phyloP scores from a whole-genome alignment of 1,139 yeast species.

The Suhomyces wounanorum region DNA sequence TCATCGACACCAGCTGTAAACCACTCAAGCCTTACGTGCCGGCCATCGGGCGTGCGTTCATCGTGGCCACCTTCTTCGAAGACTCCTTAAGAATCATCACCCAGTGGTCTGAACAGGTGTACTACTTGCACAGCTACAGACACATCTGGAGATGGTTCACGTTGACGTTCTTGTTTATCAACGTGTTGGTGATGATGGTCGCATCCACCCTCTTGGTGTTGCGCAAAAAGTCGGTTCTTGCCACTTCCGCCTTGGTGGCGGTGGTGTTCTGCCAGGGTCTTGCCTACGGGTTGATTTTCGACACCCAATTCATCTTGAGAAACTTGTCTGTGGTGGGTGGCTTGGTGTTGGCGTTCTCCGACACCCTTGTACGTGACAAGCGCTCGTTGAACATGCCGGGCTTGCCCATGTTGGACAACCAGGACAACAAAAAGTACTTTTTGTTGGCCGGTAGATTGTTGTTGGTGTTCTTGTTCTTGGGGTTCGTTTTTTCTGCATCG shows the following conservation, averaged over 20 bases:
- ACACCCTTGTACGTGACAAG: conserved; percentile 81
- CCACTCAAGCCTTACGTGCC: conserved; percentile 77
- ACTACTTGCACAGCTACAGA: conserved; percentile 78
- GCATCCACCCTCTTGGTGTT: conserved; percentile 76
- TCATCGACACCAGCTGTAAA: conserved; percentile 47
- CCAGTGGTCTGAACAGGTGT: conserved; percentile 92
- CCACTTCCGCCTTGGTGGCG: conserved; percentile 68
- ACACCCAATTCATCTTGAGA: conserved; percentile 78
- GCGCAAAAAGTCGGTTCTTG: conserved; percentile 68
- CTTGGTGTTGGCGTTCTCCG: conserved; percentile 82
- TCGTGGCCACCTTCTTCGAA: conserved; percentile 93
- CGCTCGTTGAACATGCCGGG: conserved; percentile 81
- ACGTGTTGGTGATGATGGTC: conserved; percentile 68
- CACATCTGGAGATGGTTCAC: conserved; percentile 80
- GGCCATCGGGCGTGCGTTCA: conserved; percentile 82
- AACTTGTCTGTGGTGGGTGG: conserved; percentile 94
- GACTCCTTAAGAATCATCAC: conserved; percentile 82
- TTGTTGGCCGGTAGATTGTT: conserved; percentile 87
- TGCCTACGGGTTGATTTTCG: conserved; percentile 85
- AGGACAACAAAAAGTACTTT: conserved; percentile 82
- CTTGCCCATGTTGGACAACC: conserved; percentile 80
- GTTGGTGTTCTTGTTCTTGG: conserved; percentile 80
- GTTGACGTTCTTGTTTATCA: conserved; percentile 62
- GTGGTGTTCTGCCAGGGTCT: conserved; percentile 86
- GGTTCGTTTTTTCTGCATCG: conserved; percentile 77